Percentiles rank a stretch among this genome's conserved stretches.
Evolutionary conservation across 1,284 basidiomycete species (phyloP).

Genomic region (Cutaneotrichosporon sp.): DNA sequence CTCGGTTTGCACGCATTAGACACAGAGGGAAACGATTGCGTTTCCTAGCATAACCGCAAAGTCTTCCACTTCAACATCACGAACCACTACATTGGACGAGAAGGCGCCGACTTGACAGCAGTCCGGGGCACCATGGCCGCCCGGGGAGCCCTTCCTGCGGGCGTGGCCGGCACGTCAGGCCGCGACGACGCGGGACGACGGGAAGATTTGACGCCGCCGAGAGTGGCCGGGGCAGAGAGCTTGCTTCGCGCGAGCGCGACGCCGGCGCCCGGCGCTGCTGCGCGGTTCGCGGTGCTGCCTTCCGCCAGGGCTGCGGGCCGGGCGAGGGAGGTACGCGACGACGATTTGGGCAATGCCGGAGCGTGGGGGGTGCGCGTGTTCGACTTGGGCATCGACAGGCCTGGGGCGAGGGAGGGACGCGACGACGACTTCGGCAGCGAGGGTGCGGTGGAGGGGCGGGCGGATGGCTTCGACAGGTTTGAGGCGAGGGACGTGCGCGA

Average conservation of each 20-base stretch:
- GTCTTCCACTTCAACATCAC: too few relatives aligned
- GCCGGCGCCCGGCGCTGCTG: background rate
- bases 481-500: background rate
- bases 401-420: too few relatives aligned
- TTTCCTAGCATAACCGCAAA: too few relatives aligned
- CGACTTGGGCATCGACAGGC: background rate
- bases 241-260: background rate
- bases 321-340: background rate
- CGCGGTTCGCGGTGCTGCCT: background rate
- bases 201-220: background rate
- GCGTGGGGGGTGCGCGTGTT: background rate
- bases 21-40: too few relatives aligned
- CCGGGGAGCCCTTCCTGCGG: background rate
- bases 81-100: too few relatives aligned
- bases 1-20: too few relatives aligned
- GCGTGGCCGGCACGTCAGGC: background rate
- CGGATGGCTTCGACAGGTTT: too few relatives aligned
- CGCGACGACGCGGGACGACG: background rate
- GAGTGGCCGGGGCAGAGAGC: background rate
- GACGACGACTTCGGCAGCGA: background rate
- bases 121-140: constrained; percentile 2
- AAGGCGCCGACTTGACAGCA: too few relatives aligned
- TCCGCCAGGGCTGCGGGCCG: background rate
- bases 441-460: background rate
- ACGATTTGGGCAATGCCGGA: background rate